These are phyloP conservation scores for Heritiera littoralis DNA, from an alignment of 345 rosid species.

Conservation along the genomic window DNA sequence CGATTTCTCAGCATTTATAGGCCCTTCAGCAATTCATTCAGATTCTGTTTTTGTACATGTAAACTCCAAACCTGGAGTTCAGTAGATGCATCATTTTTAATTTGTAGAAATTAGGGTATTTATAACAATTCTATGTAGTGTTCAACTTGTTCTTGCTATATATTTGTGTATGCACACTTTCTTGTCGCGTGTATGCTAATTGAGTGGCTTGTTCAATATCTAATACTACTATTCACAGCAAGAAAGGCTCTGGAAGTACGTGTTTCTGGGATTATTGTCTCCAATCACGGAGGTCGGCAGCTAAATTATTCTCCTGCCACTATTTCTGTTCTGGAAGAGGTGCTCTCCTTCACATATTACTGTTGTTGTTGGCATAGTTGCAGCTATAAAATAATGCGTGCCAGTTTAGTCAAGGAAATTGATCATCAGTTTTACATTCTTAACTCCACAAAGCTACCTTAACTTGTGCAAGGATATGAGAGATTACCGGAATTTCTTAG, in stretches of 20 bases:
- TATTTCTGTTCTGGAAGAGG: constrained; percentile 64
- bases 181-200: neutral
- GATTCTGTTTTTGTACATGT: too few relatives aligned
- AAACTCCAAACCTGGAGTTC: too few relatives aligned
- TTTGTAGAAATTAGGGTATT: too few relatives aligned
- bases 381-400: neutral
- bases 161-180: neutral
- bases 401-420: neutral
- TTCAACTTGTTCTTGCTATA: neutral
- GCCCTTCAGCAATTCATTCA: too few relatives aligned
- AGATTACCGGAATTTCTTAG: neutral
- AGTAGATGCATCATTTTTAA: too few relatives aligned
- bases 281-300: constrained; percentile 76
- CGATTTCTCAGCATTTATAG: too few relatives aligned
- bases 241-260: constrained; percentile 58
- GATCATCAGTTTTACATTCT: neutral
- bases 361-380: neutral
- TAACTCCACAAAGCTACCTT: neutral
- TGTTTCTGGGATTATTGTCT: constrained; percentile 59
- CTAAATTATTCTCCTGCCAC: constrained; percentile 60
- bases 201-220: neutral
- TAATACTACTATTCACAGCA: constrained; percentile 43
- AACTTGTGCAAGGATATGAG: neutral
- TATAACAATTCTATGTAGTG: too few relatives aligned
- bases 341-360: constrained; percentile 9